Evolutionary conservation across 768 basidiomycete genomes (phyloP).

Genomic region (Hericium rajendrae): DNA sequence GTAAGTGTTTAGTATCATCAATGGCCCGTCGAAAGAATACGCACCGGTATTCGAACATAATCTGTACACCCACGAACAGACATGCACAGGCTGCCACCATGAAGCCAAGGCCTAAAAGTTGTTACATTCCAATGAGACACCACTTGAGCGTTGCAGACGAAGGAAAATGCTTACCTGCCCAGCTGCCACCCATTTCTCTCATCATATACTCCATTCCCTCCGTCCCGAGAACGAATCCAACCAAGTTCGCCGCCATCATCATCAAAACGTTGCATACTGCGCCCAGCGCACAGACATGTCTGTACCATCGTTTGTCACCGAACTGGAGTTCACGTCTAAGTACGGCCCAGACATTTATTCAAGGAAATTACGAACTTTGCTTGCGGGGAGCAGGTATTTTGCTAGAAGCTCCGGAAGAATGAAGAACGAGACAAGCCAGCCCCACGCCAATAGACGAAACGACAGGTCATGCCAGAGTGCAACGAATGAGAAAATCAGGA

Average conservation of each 20-base stretch:
- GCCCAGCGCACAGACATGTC: slow-evolving; percentile 76
- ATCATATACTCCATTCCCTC: slow-evolving; percentile 71
- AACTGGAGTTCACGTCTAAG: slow-evolving; percentile 37
- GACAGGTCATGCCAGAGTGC: slow-evolving; percentile 97
- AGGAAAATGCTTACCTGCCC: slow-evolving; percentile 38
- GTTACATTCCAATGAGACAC: not conserved
- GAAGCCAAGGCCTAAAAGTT: slow-evolving; percentile 50
- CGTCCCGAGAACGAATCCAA: slow-evolving; percentile 87
- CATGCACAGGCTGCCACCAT: slow-evolving; percentile 46
- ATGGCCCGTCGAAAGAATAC: slow-evolving; percentile 16
- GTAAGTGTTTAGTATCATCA: not conserved
- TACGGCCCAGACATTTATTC: not conserved
- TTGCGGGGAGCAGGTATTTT: slow-evolving; percentile 45
- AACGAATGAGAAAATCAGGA: slow-evolving; percentile 89
- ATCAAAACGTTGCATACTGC: slow-evolving; percentile 76
- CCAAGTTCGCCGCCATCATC: slow-evolving; percentile 89
- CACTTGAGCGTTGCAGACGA: not conserved
- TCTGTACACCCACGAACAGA: slow-evolving; percentile 74
- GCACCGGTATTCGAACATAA: slow-evolving; percentile 95
- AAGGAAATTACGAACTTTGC: slow-evolving; percentile 41
- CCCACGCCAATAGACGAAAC: slow-evolving; percentile 84
- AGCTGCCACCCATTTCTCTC: slow-evolving; percentile 50
- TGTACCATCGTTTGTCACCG: slow-evolving; percentile 63
- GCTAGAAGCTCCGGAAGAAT: slow-evolving; percentile 78
- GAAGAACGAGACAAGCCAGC: slow-evolving; percentile 90